Base-by-base conservation (phyloP, 2,329 filamentous ascomycete genomes). In the Fusarium buharicum region DNA sequence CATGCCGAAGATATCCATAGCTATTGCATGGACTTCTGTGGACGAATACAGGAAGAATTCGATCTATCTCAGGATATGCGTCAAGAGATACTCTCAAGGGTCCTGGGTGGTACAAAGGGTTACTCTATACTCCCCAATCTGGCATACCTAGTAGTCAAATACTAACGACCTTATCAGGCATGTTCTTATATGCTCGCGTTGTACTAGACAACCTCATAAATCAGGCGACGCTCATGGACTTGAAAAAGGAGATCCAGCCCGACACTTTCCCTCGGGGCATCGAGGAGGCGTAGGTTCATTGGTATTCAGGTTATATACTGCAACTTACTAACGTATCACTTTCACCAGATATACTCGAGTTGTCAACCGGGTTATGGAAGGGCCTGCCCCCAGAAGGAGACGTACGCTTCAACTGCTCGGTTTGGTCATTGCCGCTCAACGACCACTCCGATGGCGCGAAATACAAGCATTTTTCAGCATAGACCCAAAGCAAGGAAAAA, bases 141-240 rank as follows among this genome's bases (percentile, higher is more conserved):
- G 10, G n/a, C n/a, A 5, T 6, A n/a, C 8, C 20, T 20, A 34
- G 6, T 11, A 10, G 11, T 11, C 6, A 31, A 11, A 46, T 17
- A 9, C 33, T 44, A 18, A n/a, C n/a, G n/a, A 12, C 4, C 2
- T 4, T 13, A 13, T 38, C 27, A 63, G 60, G 60, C 11, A 63
- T 63, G 60, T 63, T 60, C 34, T 38, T 63, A 4, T 63, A 63
- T 16, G 43, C 56, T 3, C 46, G 46, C 6, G 51, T 63, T 2
- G 60, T 63, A 14, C n/a, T 63, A 18, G 30, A 22, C 7, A 63
- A 60, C 16, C 27, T 63, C 4, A 17, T 60, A 1, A 18, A 13
- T 2, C 53, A 60, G 28, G 41, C 30, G 3, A 30, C 36, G 3
- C 14, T 54, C 4, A 31, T 24, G 2, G 16, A 44, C 6, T 33